Conservation (phyloP, 345 rosid genomes). For the Cardiospermum halicacabum region DNA sequence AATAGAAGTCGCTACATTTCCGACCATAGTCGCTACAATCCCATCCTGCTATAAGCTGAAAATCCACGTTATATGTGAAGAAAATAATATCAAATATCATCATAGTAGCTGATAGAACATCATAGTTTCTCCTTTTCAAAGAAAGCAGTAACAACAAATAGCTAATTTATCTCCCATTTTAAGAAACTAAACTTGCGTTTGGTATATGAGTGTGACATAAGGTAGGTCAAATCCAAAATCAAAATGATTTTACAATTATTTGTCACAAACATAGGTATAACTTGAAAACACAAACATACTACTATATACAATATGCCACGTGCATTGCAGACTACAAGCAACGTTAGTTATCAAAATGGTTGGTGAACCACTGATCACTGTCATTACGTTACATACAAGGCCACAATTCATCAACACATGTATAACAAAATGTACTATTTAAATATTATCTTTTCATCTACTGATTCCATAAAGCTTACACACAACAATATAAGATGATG, state of each 20-base stretch:
- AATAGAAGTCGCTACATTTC: too few relatives aligned
- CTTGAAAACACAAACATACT: neutral
- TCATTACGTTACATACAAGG: too few relatives aligned
- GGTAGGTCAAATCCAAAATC: neutral
- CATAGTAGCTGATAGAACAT: too few relatives aligned
- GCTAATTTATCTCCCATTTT: neutral
- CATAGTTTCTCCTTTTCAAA: neutral
- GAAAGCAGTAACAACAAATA: neutral
- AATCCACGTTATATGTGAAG: too few relatives aligned
- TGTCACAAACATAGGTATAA: neutral
- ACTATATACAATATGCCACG: neutral
- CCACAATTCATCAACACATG: too few relatives aligned
- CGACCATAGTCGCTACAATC: too few relatives aligned
- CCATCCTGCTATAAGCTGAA: too few relatives aligned
- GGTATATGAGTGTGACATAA: neutral
- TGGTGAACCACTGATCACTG: neutral
- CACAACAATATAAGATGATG: conserved; percentile 35
- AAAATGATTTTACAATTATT: neutral
- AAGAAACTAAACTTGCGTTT: neutral
- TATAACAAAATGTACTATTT: conserved; percentile 1
- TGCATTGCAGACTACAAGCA: neutral
- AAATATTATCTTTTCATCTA: conserved; percentile 10
- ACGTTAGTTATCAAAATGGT: neutral
- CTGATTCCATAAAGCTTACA: conserved; percentile 22
- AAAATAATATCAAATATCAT: too few relatives aligned